Evolutionary conservation across 306 rosid genomes (phyloP), one percentile per base, ranked within the genome.

Genomic region (Begonia loranthoides): DNA sequence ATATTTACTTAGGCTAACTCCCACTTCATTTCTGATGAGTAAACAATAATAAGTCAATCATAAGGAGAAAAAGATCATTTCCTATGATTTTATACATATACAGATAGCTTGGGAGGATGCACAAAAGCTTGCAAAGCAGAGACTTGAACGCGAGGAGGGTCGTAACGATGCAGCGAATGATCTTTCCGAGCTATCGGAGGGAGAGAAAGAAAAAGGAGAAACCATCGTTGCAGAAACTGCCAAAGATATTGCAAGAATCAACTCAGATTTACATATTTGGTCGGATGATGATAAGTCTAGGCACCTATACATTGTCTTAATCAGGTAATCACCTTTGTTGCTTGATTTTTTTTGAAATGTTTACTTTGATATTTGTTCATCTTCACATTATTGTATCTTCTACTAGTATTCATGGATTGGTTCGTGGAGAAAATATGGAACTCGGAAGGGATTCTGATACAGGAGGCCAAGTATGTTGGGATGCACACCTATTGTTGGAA

Each of bases 381-480:
- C 36, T 28, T 28, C 9, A 28, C 36, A 28, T 28, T 28, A 8
- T 2, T 28, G 0, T 28, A 28, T 28, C 36, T 4, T 28, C 36
- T 28, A 64, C 50, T 40, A 82, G 95, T 51, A 48, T 84, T 65
- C 95, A 84, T 66, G 95, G 95, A 45, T 62, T 84, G 76, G 69
- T 84, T 24, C 79, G 95, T 56, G 95, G 90, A 49, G 90, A 84
- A 56, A 81, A 84, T 59, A 84, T 84, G 95, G 90, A 84, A 65
- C 90, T 84, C 11, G 95, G 95, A 48, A 72, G 84, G 66, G 95
- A 84, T 63, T 84, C 95, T 45, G 90, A 84, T 50, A 84, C 95
- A 0, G 95, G 95, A 49, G 95, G 95, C 12, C 95, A 84, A 84
- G 95, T 82, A 53, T 16, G 16, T 38, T 14, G 12, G 24, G 24